These are phyloP conservation scores for Penicillium mononematosum DNA, from an alignment of 495 filamentous ascomycete species.

Conservation along the genomic window DNA sequence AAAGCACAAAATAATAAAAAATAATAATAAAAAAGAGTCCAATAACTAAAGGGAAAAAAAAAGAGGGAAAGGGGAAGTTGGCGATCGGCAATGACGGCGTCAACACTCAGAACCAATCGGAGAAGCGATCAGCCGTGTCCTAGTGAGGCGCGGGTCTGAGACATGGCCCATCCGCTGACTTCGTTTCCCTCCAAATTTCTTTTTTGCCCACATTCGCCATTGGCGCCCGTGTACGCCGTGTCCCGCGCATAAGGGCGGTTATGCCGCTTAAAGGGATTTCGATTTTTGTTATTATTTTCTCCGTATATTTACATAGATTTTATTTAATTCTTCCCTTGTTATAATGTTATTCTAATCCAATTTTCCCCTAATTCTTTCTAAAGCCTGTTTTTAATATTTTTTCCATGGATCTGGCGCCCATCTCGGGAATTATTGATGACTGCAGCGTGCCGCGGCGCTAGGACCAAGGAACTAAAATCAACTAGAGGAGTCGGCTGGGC, in stretches of 20 bases:
- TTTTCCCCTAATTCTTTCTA: neutral
- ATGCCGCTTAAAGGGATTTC: conserved; percentile 25
- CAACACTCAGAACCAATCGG: conserved; percentile 32
- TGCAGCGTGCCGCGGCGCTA: conserved; percentile 17
- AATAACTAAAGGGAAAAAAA: conserved; percentile 2
- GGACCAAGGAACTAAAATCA: conserved; percentile 11
- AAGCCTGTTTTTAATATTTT: neutral
- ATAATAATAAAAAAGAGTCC: conserved; percentile 3
- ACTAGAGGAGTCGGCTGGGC: conserved; percentile 8
- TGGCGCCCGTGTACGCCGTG: conserved; percentile 19
- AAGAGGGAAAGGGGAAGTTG: conserved; percentile 31
- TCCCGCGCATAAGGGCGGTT: conserved; percentile 30
- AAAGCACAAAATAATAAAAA: conserved; percentile 11
- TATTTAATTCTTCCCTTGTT: too few species aligned
- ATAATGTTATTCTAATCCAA: neutral
- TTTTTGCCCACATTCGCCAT: conserved; percentile 12
- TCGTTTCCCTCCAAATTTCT: conserved; percentile 1
- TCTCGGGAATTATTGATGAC: conserved; percentile 21
- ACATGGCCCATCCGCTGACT: conserved; percentile 17
- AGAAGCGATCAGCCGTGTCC: conserved; percentile 22
- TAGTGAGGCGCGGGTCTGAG: conserved; percentile 30
- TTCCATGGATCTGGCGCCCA: conserved; percentile 18
- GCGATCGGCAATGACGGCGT: conserved; percentile 45
- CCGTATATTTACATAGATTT: too few species aligned
- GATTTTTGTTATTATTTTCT: neutral